Conservation (phyloP, 2,329 filamentous ascomycete species). For the Fusarium euwallaceae region DNA sequence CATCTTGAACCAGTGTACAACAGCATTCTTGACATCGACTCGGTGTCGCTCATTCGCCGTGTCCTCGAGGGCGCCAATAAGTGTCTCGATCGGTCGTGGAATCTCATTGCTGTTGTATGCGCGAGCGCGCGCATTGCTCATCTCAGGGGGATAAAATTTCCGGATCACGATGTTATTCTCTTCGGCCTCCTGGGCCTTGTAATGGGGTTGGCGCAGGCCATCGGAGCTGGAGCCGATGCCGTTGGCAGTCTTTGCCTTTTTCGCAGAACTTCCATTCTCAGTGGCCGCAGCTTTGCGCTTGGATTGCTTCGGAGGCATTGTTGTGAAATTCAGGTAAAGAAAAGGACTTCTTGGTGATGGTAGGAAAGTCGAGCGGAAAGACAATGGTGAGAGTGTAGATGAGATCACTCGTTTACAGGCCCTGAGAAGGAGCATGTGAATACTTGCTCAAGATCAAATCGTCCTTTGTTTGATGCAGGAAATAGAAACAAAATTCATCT, state of each 20-base stretch:
- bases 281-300: slow-evolving; percentile 48
- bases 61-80: slow-evolving; percentile 71
- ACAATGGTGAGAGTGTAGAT: not conserved
- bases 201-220: slow-evolving; percentile 61
- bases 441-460: not conserved
- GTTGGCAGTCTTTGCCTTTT: slow-evolving; percentile 52
- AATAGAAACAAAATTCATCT: not conserved
- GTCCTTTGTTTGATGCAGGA: not conserved
- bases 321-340: slow-evolving; percentile 20
- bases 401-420: not conserved
- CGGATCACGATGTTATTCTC: slow-evolving; percentile 75
- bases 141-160: slow-evolving; percentile 87
- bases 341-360: not conserved
- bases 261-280: slow-evolving; percentile 38
- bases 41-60: slow-evolving; percentile 68
- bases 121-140: slow-evolving; percentile 82
- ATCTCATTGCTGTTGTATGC: slow-evolving; percentile 80
- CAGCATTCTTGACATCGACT: slow-evolving; percentile 68
- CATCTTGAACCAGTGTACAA: slow-evolving; percentile 93
- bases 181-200: slow-evolving; percentile 60
- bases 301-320: slow-evolving; percentile 46
- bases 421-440: slow-evolving; percentile 16
- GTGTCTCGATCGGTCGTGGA: slow-evolving; percentile 78
- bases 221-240: slow-evolving; percentile 42
- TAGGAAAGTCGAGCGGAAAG: not conserved